A percentile compares a stretch with the other conserved stretches of the same genome.
Conservation (phyloP, 148 eudicot genomes). For the Euryodendron excelsum region DNA sequence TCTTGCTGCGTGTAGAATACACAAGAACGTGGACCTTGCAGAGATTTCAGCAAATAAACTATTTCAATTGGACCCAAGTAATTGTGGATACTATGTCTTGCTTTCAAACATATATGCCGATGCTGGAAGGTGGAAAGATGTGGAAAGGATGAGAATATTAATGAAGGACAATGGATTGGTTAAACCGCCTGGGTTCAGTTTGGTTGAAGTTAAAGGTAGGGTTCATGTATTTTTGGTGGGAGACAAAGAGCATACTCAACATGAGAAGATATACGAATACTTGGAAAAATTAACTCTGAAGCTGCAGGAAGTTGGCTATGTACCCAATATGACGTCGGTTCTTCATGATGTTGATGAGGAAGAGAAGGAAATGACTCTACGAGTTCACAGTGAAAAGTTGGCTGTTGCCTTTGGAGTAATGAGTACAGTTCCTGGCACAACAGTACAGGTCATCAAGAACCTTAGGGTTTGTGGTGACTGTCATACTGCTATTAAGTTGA, state of each 20-base stretch:
- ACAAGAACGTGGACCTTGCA: slow-evolving; percentile 65
- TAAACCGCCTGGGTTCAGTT: slow-evolving; percentile 66
- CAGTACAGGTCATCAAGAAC: slow-evolving; percentile 60
- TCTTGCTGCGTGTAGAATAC: slow-evolving; percentile 61
- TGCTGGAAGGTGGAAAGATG: slow-evolving; percentile 72
- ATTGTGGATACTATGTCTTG: slow-evolving; percentile 63
- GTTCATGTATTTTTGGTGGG: slow-evolving; percentile 69
- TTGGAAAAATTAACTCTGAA: slow-evolving; percentile 42
- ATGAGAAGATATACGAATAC: slow-evolving; percentile 44
- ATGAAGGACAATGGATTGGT: slow-evolving; percentile 51
- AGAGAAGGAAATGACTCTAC: slow-evolving; percentile 60
- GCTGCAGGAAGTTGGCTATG: slow-evolving; percentile 61
- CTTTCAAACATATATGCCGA: slow-evolving; percentile 75
- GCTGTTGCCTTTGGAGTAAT: slow-evolving; percentile 61
- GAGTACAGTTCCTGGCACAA: slow-evolving; percentile 52
- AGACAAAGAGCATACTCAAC: slow-evolving; percentile 67
- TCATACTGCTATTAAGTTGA: slow-evolving; percentile 61
- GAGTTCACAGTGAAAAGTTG: slow-evolving; percentile 68
- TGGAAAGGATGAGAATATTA: slow-evolving; percentile 49
- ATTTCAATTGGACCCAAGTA: slow-evolving; percentile 50
- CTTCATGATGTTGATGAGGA: slow-evolving; percentile 76
- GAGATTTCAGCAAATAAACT: slow-evolving; percentile 55
- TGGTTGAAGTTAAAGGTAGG: slow-evolving; percentile 50
- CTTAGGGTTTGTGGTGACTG: slow-evolving; percentile 70
- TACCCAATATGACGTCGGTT: slow-evolving; percentile 58